phyloP scores from a whole-genome alignment of 495 filamentous ascomycete species.

The Monascus purpureus region DNA sequence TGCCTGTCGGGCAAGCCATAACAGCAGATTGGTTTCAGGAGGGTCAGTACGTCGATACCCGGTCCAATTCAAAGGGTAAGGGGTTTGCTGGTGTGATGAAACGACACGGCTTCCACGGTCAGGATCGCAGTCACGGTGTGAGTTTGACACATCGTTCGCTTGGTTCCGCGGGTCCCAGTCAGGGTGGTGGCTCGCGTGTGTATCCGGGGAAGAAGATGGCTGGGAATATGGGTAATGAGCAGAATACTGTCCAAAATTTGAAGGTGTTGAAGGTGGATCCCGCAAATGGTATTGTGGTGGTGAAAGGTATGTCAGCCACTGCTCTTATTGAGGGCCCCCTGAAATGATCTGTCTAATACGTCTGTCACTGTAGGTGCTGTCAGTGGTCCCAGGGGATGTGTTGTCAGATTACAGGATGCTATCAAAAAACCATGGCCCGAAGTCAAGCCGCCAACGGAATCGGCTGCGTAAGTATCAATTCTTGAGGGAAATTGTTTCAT shows the following conservation, averaged over 20 bases:
- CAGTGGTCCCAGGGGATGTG: conserved; percentile 68
- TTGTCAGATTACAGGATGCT: conserved; percentile 79
- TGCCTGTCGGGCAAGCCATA: conserved; percentile 57
- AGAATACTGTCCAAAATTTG: conserved; percentile 78
- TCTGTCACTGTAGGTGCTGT: conserved; percentile 43
- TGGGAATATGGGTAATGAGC: conserved; percentile 80
- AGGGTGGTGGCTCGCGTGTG: conserved; percentile 85
- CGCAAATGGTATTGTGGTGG: conserved; percentile 71
- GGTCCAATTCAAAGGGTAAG: conserved; percentile 64
- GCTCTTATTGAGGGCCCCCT: background rate
- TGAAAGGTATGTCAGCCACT: conserved; percentile 47
- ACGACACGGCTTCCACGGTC: conserved; percentile 72
- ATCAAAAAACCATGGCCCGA: conserved; percentile 80
- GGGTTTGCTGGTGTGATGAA: conserved; percentile 98
- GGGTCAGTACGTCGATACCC: conserved; percentile 81
- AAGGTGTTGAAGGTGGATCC: conserved; percentile 77
- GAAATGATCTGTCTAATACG: conserved; percentile 2
- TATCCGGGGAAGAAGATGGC: conserved; percentile 96
- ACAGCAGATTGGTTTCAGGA: conserved; percentile 74
- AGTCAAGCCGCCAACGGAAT: conserved; percentile 29
- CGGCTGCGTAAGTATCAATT: conserved; percentile 14
- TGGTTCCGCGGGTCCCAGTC: conserved; percentile 73
- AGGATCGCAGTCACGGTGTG: conserved; percentile 87
- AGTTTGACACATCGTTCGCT: conserved; percentile 82
- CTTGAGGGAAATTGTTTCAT: conserved; percentile 4